Percentiles rank a stretch among this genome's conserved stretches.
Conservation (phyloP, 495 filamentous ascomycete species). For the Parathielavia hyrcaniae region DNA sequence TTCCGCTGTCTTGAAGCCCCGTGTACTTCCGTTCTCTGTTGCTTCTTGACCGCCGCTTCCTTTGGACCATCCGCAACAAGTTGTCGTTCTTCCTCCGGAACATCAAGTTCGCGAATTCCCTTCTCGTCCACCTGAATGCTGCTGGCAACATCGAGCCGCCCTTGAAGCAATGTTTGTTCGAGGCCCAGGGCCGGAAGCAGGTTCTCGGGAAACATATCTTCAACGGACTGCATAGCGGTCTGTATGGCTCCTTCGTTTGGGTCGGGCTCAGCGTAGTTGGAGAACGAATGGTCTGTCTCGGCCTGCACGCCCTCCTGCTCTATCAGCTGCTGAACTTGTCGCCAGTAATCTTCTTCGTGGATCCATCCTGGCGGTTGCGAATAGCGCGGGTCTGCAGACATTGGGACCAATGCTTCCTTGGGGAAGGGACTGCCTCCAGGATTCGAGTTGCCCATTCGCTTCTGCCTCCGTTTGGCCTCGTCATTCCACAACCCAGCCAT, state of each 20-base stretch:
- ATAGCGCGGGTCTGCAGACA: conserved; percentile 74
- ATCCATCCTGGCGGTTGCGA: conserved; percentile 71
- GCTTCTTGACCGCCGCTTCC: conserved; percentile 39
- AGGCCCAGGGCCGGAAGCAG: conserved; percentile 47
- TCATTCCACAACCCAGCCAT: conserved; percentile 93
- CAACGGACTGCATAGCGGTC: conserved; percentile 73
- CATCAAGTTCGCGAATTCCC: conserved; percentile 35
- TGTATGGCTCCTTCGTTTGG: conserved; percentile 55
- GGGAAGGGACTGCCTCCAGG: conserved; percentile 68
- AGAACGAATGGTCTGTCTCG: conserved; percentile 49
- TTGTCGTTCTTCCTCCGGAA: conserved; percentile 39
- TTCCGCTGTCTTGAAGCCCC: neutral
- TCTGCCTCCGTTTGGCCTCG: conserved; percentile 73
- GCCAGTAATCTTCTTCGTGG: conserved; percentile 77
- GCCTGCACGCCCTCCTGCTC: conserved; percentile 53
- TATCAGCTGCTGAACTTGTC: conserved; percentile 55
- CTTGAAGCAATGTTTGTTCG: conserved; percentile 22
- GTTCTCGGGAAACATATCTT: conserved; percentile 74
- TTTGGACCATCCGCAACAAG: conserved; percentile 46
- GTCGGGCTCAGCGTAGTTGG: conserved; percentile 51
- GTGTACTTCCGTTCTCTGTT: neutral
- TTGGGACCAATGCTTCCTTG: conserved; percentile 70
- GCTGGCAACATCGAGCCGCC: conserved; percentile 24
- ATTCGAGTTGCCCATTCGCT: conserved; percentile 54
- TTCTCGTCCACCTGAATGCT: conserved; percentile 45